Conservation (phyloP, 208 protist genomes). For the Trypanosoma caninum region DNA sequence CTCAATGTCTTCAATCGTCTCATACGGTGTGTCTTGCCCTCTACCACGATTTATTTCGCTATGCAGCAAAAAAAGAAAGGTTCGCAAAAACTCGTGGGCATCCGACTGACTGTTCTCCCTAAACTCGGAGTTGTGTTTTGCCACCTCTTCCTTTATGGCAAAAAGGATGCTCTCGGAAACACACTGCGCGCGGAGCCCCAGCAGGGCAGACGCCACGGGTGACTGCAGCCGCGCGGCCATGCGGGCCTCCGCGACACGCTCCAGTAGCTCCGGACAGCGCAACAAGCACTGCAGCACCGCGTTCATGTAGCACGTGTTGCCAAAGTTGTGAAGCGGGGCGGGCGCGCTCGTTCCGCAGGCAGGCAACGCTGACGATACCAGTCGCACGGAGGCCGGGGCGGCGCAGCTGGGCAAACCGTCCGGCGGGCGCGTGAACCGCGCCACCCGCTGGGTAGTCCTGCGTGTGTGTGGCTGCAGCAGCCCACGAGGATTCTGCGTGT, state of each 20-base stretch:
- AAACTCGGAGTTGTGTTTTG: constrained; percentile 73
- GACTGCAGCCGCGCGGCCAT: neutral
- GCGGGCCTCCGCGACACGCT: constrained; percentile 25
- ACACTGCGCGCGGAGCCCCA: constrained; percentile 29
- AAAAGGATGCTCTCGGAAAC: constrained; percentile 31
- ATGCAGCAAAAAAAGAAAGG: constrained; percentile 83
- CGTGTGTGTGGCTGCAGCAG: too few species aligned
- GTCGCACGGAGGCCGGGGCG: too few species aligned
- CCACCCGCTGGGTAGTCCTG: too few species aligned
- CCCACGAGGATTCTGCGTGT: too few species aligned
- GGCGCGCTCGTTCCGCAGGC: too few species aligned
- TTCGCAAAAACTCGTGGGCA: constrained; percentile 89
- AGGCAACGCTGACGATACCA: too few species aligned
- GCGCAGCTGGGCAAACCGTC: too few species aligned
- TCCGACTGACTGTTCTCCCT: constrained; percentile 79
- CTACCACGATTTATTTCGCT: constrained; percentile 70
- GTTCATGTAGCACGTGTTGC: constrained; percentile 98
- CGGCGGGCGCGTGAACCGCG: too few species aligned
- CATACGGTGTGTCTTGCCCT: constrained; percentile 33
- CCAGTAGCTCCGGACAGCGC: constrained; percentile 44
- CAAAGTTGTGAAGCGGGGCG: constrained; percentile 79
- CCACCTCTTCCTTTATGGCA: constrained; percentile 55
- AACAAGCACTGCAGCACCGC: constrained; percentile 92
- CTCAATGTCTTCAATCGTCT: constrained; percentile 53
- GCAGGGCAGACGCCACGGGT: constrained; percentile 38